phyloP scores from a whole-genome alignment of 2,329 filamentous ascomycete species.

The Fusarium sp. region DNA sequence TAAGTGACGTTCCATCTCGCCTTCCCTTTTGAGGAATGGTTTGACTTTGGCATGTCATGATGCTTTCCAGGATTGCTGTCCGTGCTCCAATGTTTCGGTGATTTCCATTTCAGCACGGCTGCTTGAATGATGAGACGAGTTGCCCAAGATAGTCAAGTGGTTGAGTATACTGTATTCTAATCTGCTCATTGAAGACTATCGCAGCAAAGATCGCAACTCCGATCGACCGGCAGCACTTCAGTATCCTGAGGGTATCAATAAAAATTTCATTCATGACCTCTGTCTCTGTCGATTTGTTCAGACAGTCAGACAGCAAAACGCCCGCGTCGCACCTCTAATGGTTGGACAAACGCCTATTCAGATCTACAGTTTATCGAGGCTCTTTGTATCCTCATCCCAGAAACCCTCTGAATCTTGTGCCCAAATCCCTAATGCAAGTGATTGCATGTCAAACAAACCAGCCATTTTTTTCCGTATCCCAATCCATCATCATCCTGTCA shows the following conservation, averaged over 20 bases:
- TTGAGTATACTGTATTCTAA: background rate
- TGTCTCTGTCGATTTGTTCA: conserved; percentile 25
- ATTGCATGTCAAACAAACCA: conserved; percentile 35
- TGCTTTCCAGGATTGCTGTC: conserved; percentile 14
- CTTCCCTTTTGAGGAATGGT: conserved; percentile 11
- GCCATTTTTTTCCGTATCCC: conserved; percentile 27
- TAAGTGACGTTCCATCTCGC: background rate
- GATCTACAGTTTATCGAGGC: conserved; percentile 42
- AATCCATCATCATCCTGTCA: conserved; percentile 27
- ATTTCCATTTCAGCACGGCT: conserved; percentile 6
- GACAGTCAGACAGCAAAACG: conserved; percentile 40
- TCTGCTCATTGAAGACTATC: background rate
- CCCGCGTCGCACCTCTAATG: conserved; percentile 45
- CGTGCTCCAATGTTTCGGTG: conserved; percentile 16
- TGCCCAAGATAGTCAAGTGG: background rate
- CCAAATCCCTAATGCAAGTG: conserved; percentile 35
- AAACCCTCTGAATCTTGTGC: conserved; percentile 31
- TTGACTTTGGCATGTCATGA: conserved; percentile 1
- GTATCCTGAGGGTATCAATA: conserved; percentile 37
- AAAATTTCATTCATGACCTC: conserved; percentile 44
- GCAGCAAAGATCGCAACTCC: conserved; percentile 18
- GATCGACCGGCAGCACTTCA: conserved; percentile 41
- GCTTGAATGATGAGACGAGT: background rate
- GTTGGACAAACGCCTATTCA: conserved; percentile 47
- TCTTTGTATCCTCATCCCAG: conserved; percentile 33